A percentile compares a stretch with the other conserved stretches of the same genome.
These are phyloP conservation scores for Miscanthus sacchariflorus DNA, from an alignment of 202 grass and related monocot genomes.

Conservation along the genomic window DNA sequence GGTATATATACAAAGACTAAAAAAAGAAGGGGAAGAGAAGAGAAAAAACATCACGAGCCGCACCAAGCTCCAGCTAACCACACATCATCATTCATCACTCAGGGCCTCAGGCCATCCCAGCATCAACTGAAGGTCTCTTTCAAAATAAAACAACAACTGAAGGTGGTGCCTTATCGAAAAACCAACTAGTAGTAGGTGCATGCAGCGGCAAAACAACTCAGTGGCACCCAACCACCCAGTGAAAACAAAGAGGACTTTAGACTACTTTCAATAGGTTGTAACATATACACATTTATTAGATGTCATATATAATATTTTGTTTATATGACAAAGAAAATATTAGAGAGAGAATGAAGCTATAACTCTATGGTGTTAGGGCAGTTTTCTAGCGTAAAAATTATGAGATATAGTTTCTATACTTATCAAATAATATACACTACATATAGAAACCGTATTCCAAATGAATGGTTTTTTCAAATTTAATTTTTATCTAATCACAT, in stretches of 20 bases:
- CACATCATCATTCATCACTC: not conserved
- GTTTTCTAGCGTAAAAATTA: no score
- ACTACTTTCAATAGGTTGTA: no score
- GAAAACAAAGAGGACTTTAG: not conserved
- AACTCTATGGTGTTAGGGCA: no score
- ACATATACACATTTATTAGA: not conserved
- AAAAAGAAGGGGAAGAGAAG: not conserved
- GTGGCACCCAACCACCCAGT: not conserved
- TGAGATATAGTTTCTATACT: no score
- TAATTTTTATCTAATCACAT: no score
- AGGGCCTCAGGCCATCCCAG: no score
- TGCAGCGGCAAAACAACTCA: not conserved
- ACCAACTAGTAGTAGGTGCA: not conserved
- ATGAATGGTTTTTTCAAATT: no score
- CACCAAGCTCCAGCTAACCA: not conserved
- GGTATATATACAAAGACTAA: not conserved
- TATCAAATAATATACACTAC: no score
- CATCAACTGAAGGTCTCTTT: not conserved
- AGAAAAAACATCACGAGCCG: not conserved
- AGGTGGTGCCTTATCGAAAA: not conserved
- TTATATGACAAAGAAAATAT: no score
- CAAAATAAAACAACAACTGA: not conserved
- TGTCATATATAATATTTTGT: not conserved
- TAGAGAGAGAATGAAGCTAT: no score
- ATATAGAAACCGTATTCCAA: no score